Evolutionary conservation across 768 basidiomycete species (phyloP), one percentile per base, ranked within the genome.

Genomic region (Tricholoma flavovirens): DNA sequence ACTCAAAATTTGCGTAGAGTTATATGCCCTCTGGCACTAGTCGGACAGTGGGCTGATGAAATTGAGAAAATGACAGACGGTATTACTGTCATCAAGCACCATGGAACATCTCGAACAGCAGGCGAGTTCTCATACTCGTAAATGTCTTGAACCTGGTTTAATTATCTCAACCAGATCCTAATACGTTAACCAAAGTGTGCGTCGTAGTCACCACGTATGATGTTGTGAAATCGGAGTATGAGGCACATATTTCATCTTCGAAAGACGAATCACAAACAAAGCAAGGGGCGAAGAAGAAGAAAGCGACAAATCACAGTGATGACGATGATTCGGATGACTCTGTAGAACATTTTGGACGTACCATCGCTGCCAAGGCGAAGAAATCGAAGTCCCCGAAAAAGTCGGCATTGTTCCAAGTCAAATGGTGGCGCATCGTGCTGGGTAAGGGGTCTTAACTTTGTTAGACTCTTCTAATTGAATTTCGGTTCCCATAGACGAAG

Each of bases 41-140:
- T 97, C 53, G 80, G 81, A 11, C 97, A 99, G 69, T 99, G 96
- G 96, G 86, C 86, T 9, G 76, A 82, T 7, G 96, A 99, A 68
- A 84, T 93, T 46, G 69, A 80, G 52, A 90, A 86, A 62, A 84
- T 88, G 75, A 83, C 83, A 0, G 75, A 77, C 3, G 76, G 76
- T 1, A 73, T 96, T 5, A 79, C 75, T 0, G 92, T 96, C 3
- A 69, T 86, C 12, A 83, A 89, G 52, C 94, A 98, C 67, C 93
- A 98, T 48, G 97, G 96, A 0, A 66, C 86, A 5, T 75, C 65
- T 29, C 80, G 96, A 22, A 81, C 90, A 1, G 83, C 83, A 36
- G 79, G 90, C 90, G 60, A 35, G 79, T 64, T 1, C 29, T 46
- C 9, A n/a, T 50, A 19, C 15, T 21, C 6, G 5, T 43, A 21